phyloP scores from a whole-genome alignment of 192 early-diverging fungal genomes.

The Phycomyces blakesleeanus region DNA sequence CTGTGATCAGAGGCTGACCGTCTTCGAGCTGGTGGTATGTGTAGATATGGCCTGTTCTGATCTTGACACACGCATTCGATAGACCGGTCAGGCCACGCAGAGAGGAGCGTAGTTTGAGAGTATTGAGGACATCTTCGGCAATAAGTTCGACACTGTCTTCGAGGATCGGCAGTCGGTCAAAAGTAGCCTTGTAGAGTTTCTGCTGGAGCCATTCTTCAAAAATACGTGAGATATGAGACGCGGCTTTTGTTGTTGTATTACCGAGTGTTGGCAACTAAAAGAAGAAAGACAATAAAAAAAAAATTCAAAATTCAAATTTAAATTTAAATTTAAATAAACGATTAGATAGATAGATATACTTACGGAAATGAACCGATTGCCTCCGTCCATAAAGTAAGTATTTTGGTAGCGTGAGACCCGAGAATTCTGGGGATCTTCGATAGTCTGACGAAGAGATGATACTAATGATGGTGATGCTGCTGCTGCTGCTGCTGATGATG shows the following conservation, averaged over 20 bases:
- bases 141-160: constrained; percentile 37
- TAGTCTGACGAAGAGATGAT: constrained; percentile 8
- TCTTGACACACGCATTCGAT: constrained; percentile 21
- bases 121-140: constrained; percentile 34
- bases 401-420: constrained; percentile 28
- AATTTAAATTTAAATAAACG: too few species aligned
- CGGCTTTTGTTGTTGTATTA: constrained; percentile 29
- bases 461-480: too few species aligned
- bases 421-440: constrained; percentile 16
- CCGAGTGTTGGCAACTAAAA: constrained; percentile 31
- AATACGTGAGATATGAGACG: constrained; percentile 31
- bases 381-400: constrained; percentile 38
- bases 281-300: background rate
- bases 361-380: constrained; percentile 39
- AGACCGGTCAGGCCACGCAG: constrained; percentile 29
- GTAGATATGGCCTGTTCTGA: constrained; percentile 38
- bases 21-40: constrained; percentile 29
- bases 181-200: constrained; percentile 20
- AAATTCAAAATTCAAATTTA: too few species aligned
- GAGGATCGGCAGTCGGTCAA: constrained; percentile 34
- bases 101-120: constrained; percentile 22
- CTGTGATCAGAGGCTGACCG: constrained; percentile 22
- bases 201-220: constrained; percentile 41
- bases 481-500: too few species aligned
- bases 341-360: constrained; percentile 7